A percentile compares a stretch with the other conserved stretches of the same genome.
Evolutionary conservation across 2,329 filamentous ascomycete species (phyloP).

Genomic region (Uncinocarpus reesii): DNA sequence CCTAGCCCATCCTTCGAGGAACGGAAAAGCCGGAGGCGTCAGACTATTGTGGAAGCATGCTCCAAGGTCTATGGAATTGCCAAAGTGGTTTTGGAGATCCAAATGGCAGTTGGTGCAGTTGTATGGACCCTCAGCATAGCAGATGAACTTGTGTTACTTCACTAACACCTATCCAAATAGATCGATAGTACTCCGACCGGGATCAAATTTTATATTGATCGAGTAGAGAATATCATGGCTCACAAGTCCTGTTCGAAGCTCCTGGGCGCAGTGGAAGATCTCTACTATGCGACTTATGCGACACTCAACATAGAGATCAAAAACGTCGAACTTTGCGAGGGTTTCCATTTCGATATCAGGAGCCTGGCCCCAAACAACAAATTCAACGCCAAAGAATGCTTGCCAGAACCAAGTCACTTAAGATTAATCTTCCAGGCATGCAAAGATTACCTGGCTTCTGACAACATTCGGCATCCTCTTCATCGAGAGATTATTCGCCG

Average conservation of each 20-base stretch:
- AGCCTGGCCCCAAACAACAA: conserved; percentile 16
- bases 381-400: conserved; percentile 15
- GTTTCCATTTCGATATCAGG: conserved; percentile 22
- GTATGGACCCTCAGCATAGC: conserved; percentile 19
- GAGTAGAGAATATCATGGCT: conserved; percentile 24
- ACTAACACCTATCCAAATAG: conserved; percentile 21
- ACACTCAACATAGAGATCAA: conserved; percentile 31
- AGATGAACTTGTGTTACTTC: background rate
- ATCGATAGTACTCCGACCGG: conserved; percentile 24
- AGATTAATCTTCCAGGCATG: conserved; percentile 27
- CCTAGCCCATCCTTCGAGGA: no score
- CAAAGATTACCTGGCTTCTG: conserved; percentile 26
- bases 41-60: conserved; percentile 25
- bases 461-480: conserved; percentile 22
- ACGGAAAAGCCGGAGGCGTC: conserved; percentile 20
- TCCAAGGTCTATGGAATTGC: conserved; percentile 29
- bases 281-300: conserved; percentile 31
- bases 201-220: conserved; percentile 25
- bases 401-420: conserved; percentile 30
- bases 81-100: conserved; percentile 27
- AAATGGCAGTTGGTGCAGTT: conserved; percentile 28
- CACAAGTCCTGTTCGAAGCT: conserved; percentile 24
- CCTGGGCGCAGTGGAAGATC: conserved; percentile 28
- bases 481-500: conserved; percentile 22
- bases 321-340: conserved; percentile 28